Evolutionary conservation across 176 grass and related monocot genomes (phyloP).

Genomic region (Chloris gayana): DNA sequence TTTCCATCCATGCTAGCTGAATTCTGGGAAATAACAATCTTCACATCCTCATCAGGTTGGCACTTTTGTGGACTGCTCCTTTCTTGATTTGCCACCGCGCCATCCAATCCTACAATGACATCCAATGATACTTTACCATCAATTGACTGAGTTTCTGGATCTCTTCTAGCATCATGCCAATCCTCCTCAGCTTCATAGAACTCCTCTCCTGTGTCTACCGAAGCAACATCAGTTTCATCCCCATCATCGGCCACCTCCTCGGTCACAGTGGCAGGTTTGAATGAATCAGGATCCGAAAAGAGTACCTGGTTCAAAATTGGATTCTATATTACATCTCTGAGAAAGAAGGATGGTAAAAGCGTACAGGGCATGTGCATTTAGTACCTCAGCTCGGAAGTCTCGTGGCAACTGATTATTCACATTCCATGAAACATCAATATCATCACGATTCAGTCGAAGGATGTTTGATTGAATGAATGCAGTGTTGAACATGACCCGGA

Average conservation of each 20-base stretch:
- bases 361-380: constrained; percentile 14
- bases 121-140: constrained; percentile 45
- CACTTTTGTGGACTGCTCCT: constrained; percentile 32
- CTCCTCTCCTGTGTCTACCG: constrained; percentile 74
- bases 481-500: constrained; percentile 95
- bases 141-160: constrained; percentile 62
- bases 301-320: constrained; percentile 56
- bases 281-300: constrained; percentile 79
- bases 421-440: constrained; percentile 92
- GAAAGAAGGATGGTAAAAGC: constrained; percentile 11
- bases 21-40: constrained; percentile 49
- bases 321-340: constrained; percentile 40
- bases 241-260: constrained; percentile 74
- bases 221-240: constrained; percentile 87
- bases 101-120: constrained; percentile 39
- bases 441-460: constrained; percentile 76
- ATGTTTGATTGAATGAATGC: constrained; percentile 86
- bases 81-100: constrained; percentile 29
- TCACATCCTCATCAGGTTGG: constrained; percentile 50
- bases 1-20: constrained; percentile 38
- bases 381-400: constrained; percentile 90
- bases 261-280: constrained; percentile 52
- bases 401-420: constrained; percentile 76
- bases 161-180: constrained; percentile 82
- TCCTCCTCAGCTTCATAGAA: constrained; percentile 99